phyloP scores from a whole-genome alignment of 345 rosid genomes.

The Arabis alpina region DNA sequence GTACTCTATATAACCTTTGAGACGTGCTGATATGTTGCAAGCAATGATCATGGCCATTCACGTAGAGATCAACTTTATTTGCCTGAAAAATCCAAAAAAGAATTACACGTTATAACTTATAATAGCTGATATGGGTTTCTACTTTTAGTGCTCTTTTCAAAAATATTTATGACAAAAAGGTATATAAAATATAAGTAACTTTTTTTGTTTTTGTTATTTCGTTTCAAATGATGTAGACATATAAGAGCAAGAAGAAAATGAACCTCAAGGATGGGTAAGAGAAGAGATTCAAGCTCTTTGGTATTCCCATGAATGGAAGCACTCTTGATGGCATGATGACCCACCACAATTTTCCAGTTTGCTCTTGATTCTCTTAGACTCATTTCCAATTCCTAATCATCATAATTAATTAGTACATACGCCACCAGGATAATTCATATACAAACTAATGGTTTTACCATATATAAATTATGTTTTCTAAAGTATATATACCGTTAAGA shows the following conservation, averaged over 20 bases:
- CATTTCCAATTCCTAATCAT: slow-evolving; percentile 47
- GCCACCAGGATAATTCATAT: neutral
- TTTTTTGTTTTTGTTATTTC: too few relatives aligned
- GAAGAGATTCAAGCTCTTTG: slow-evolving; percentile 49
- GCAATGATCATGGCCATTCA: slow-evolving; percentile 71
- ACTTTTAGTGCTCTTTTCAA: too few relatives aligned
- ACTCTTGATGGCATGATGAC: slow-evolving; percentile 66
- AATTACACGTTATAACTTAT: neutral
- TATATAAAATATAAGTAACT: too few relatives aligned
- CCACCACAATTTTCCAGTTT: slow-evolving; percentile 61
- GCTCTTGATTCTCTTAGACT: slow-evolving; percentile 52
- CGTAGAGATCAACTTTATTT: slow-evolving; percentile 51
- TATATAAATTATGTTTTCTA: neutral
- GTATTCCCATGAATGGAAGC: slow-evolving; percentile 61
- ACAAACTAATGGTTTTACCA: neutral
- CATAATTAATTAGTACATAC: neutral
- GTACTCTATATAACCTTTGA: slow-evolving; percentile 36
- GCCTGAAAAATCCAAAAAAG: slow-evolving; percentile 40
- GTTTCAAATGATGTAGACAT: neutral
- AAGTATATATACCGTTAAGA: slow-evolving; percentile 25
- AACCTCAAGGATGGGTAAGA: slow-evolving; percentile 60
- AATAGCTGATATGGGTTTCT: too few relatives aligned
- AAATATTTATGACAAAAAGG: too few relatives aligned
- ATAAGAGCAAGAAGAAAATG: neutral
- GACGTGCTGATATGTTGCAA: slow-evolving; percentile 53